Evolutionary conservation across 306 rosid genomes (phyloP), one percentile per base, ranked within the genome.

Genomic region (Quillaja saponaria): DNA sequence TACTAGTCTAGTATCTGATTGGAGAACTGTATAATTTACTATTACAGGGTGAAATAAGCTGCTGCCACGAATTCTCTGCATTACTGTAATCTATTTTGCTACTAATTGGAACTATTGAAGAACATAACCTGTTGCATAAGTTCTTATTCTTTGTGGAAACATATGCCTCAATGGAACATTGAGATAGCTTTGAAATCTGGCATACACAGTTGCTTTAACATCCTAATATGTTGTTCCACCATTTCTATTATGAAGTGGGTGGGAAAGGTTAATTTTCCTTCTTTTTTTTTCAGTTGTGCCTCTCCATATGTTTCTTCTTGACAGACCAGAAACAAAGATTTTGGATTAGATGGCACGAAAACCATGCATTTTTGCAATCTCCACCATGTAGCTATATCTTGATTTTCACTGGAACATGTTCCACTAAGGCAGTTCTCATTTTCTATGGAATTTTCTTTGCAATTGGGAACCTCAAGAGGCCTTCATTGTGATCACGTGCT

Each of bases 241-340:
- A 61, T 13, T 75, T n/a, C n/a, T n/a, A n/a, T n/a, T n/a, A n/a
- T n/a, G n/a, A n/a, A n/a, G n/a, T 56, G 71, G 72, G 72, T 70
- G 73, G 80, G 69, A 81, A 73, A n/a, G n/a, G n/a, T n/a, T n/a
- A 63, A 71, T 71, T 65, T 55, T 16, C 55, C 73, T 77, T 77
- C 77, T 67, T 45, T 63, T 33, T 10, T 66, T 64, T 68, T 10
- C 71, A 74, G 76, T 79, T 77, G 52, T 60, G 81, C 57, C 82
- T 84, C 34, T 84, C 84, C 53, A 78, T 78, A 35, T 84, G 86
- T 69, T 76, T 82, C 62, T 68, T 76, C 41, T 67, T 75, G 84
- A 78, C 82, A 37, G 84, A n/a, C n/a, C n/a, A n/a, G n/a, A n/a
- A n/a, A n/a, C n/a, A n/a, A n/a, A n/a, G n/a, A n/a, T n/a, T n/a